Evolutionary conservation across 176 grass and related monocot genomes (phyloP).

Genomic region (Zea mays): Zm-B73-REFERENCE-NAM-5.0 NC_050098.1:192370501-192371000

Average conservation of each 20-base stretch:
- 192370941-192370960: slow-evolving; percentile 57
- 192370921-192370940: slow-evolving; percentile 70
- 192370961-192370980: slow-evolving; percentile 29
- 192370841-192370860: slow-evolving; percentile 90
- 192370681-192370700: slow-evolving; percentile 92
- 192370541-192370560: slow-evolving; percentile 94
- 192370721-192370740: slow-evolving; percentile 95
- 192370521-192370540: slow-evolving; percentile 92
- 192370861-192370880: slow-evolving; percentile 90
- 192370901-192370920: slow-evolving; percentile 84
- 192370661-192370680: slow-evolving; percentile 97
- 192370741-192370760: slow-evolving; percentile 98
- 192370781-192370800: slow-evolving; percentile 88
- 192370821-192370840: slow-evolving; percentile 75
- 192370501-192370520: slow-evolving; percentile 92
- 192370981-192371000: slow-evolving; percentile 34
- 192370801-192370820: slow-evolving; percentile 90
- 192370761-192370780: slow-evolving; percentile 95
- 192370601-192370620: slow-evolving; percentile 89
- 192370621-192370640: slow-evolving; percentile 88
- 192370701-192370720: slow-evolving; percentile 88
- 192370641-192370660: slow-evolving; percentile 88
- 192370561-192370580: slow-evolving; percentile 92
- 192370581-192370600: slow-evolving; percentile 65
- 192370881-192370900: slow-evolving; percentile 84